phyloP scores from a whole-genome alignment of 2,329 filamentous ascomycete species.

The Graphiopsis chlorocephala region DNA sequence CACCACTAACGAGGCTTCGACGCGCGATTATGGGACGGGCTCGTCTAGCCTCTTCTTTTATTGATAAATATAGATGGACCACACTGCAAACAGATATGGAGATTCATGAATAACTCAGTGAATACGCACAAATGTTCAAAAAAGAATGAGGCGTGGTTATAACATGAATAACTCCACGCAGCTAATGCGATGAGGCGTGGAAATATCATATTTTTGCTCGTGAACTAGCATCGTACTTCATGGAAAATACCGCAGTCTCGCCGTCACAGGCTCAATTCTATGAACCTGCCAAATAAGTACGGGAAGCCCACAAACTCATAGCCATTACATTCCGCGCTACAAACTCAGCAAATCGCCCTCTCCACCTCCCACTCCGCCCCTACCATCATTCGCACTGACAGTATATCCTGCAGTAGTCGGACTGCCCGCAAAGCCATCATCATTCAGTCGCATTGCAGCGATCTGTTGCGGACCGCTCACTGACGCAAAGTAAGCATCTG shows the following conservation, averaged over 20 bases:
- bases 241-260: not conserved
- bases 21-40: not conserved
- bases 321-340: conserved; percentile 19
- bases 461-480: conserved; percentile 67
- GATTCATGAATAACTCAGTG: not conserved
- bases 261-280: not conserved
- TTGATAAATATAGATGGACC: not conserved
- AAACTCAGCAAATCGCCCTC: conserved; percentile 38
- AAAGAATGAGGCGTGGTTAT: not conserved
- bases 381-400: conserved; percentile 67
- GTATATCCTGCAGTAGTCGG: conserved; percentile 49
- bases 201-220: not conserved
- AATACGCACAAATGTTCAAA: not conserved
- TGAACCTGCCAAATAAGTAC: not conserved
- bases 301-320: not conserved
- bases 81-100: not conserved
- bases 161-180: not conserved
- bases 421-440: conserved; percentile 52
- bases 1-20: not conserved
- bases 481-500: conserved; percentile 84
- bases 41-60: not conserved
- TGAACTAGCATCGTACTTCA: not conserved
- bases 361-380: conserved; percentile 22
- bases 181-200: not conserved
- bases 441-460: conserved; percentile 64